These are phyloP conservation scores for Fonsecaea nubica DNA, from an alignment of 2,329 filamentous ascomycete species.

Conservation along the genomic window DNA sequence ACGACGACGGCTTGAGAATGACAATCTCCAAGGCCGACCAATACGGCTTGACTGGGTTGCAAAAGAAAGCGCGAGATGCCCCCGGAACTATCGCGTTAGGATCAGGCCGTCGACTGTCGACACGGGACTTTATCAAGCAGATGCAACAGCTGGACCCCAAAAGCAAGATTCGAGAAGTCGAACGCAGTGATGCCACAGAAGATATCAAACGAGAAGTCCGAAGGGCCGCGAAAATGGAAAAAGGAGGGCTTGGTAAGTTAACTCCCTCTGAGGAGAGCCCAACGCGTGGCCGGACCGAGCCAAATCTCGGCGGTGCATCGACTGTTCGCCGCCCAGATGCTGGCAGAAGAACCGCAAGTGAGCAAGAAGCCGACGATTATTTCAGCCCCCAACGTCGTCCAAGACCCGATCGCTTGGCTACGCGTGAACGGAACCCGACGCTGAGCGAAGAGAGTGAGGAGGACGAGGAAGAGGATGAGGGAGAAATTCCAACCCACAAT, in stretches of 20 bases:
- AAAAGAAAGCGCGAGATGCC: constrained; percentile 46
- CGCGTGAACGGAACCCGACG: constrained; percentile 13
- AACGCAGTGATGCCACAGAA: constrained; percentile 51
- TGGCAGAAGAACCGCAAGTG: constrained; percentile 7
- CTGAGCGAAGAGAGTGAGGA: constrained; percentile 31
- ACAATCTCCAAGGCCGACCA: constrained; percentile 59
- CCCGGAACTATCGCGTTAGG: constrained; percentile 35
- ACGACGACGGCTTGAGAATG: constrained; percentile 66
- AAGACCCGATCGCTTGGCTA: constrained; percentile 16
- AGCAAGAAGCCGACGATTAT: constrained; percentile 27
- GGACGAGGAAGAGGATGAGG: constrained; percentile 29
- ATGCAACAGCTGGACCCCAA: constrained; percentile 67
- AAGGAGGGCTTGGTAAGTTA: constrained; percentile 23
- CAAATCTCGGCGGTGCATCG: constrained; percentile 12
- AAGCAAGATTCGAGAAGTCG: constrained; percentile 56
- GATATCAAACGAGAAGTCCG: constrained; percentile 49
- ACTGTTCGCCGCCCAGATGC: constrained; percentile 11
- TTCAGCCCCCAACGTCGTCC: constrained; percentile 28
- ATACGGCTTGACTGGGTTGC: constrained; percentile 47
- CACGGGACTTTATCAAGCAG: constrained; percentile 68
- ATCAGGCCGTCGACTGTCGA: constrained; percentile 65
- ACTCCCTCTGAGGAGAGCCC: constrained; percentile 33
- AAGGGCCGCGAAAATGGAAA: constrained; percentile 43
- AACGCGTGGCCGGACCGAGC: constrained; percentile 31
- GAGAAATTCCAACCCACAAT: constrained; percentile 44